A percentile compares a stretch with the other conserved stretches of the same genome.
These are phyloP conservation scores for Daldinia loculata DNA, from an alignment of 495 filamentous ascomycete genomes.

Conservation along the genomic window DNA sequence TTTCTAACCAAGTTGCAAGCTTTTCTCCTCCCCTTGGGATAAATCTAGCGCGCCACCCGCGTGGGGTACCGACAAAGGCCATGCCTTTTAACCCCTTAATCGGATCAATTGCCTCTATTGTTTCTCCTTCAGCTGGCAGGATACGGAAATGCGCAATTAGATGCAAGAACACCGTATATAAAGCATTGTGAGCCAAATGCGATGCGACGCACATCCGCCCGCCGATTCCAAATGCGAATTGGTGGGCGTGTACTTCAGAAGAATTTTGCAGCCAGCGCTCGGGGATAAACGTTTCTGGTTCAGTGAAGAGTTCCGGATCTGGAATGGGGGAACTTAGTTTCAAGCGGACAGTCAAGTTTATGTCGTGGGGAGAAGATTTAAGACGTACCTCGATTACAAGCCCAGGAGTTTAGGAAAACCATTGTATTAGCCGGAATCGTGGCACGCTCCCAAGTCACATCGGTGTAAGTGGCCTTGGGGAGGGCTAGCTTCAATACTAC, in stretches of 20 bases:
- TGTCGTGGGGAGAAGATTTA: too few species aligned
- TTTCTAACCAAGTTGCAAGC: conserved; percentile 28
- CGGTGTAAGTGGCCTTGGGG: conserved; percentile 69
- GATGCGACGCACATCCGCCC: conserved; percentile 78
- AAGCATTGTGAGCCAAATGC: conserved; percentile 71
- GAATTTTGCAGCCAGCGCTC: conserved; percentile 69
- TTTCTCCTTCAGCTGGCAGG: conserved; percentile 28
- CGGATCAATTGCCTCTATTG: conserved; percentile 20
- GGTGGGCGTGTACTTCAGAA: conserved; percentile 64
- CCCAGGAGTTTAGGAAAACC: conserved; percentile 65
- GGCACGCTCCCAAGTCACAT: conserved; percentile 67
- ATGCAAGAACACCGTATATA: conserved; percentile 74
- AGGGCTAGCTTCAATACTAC: conserved; percentile 78
- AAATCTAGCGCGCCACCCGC: conserved; percentile 31
- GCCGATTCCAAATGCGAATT: conserved; percentile 76
- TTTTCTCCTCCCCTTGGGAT: conserved; percentile 27
- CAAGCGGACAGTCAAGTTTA: background rate
- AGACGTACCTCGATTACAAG: conserved; percentile 17
- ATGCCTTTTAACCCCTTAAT: conserved; percentile 23
- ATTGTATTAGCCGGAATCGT: conserved; percentile 70
- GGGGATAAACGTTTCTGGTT: conserved; percentile 65
- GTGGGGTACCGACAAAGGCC: conserved; percentile 22
- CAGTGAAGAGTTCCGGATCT: conserved; percentile 70
- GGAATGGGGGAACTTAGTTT: background rate
- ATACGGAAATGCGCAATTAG: conserved; percentile 69